Evolutionary conservation across 495 filamentous ascomycete genomes (phyloP), one percentile per base, ranked within the genome.

Genomic region (Daldinia vernicosa): DNA sequence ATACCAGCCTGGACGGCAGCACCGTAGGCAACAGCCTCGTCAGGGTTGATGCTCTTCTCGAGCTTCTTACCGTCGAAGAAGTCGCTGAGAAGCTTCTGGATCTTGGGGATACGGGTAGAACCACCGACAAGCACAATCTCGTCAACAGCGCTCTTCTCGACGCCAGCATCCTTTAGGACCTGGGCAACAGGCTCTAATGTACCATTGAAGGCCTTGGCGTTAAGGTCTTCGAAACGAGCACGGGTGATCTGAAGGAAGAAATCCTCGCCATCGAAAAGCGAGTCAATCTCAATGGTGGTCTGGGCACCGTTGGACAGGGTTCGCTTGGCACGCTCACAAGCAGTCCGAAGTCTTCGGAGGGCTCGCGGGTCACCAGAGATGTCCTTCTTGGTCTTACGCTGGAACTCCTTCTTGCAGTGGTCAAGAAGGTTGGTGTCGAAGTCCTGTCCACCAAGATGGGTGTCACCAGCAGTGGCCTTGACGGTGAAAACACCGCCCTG

Each of bases 401-500:
- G 92, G 91, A 98, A 98, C 75, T 98, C 93, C 67, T 89, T 90
- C 76, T 93, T 93, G 85, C 97, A 97, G 87, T 98, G 91, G 78
- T 97, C 96, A 62, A 99, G 89, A 28, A 99, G 88, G 81, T 94
- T 94, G 85, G 95, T 98, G 83, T 99, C 95, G 80, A 98, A 98
- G 84, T 99, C 96, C 84, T 98, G 93, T 83, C 96, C 95, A 89
- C 96, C 95, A 84, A 98, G 87, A 83, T 98, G 95, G 78, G 95
- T 99, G 80, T 99, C 95, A 91, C 95, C 95, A 76, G 96, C 95
- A 69, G 95, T 98, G 37, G 95, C 92, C 88, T 95, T 97, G 80
- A 99, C 95, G 77, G 97, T 97, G 88, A 98, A 98, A 82, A 98
- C 96, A 89, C 95, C 95, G 84, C 97, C 95, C 84, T 98, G 94